Conservation (phyloP, 2,329 filamentous ascomycete genomes). For the Penicillium sp. region DNA sequence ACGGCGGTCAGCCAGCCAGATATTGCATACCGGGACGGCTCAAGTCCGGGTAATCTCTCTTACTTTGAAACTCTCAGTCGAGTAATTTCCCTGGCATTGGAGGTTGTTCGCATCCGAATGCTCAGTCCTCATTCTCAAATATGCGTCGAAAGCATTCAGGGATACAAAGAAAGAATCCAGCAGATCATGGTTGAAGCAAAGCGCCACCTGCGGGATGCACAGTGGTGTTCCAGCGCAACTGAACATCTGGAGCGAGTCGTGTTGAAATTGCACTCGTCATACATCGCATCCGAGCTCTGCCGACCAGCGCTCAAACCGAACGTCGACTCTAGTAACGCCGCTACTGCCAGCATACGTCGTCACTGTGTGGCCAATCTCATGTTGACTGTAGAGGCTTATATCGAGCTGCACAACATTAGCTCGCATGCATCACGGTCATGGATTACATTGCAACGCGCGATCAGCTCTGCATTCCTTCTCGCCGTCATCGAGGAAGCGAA, state of each 20-base stretch:
- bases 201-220: slow-evolving; percentile 54
- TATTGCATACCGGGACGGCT: slow-evolving; percentile 48
- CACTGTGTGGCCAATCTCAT: slow-evolving; percentile 55
- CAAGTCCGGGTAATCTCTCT: slow-evolving; percentile 47
- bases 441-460: slow-evolving; percentile 46
- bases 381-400: slow-evolving; percentile 56
- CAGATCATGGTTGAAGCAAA: slow-evolving; percentile 56
- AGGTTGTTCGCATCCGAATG: slow-evolving; percentile 57
- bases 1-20: slow-evolving; percentile 51
- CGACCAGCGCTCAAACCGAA: slow-evolving; percentile 56
- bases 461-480: slow-evolving; percentile 47
- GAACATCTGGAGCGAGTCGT: slow-evolving; percentile 59
- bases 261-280: slow-evolving; percentile 58
- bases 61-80: slow-evolving; percentile 59
- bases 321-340: slow-evolving; percentile 42
- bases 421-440: slow-evolving; percentile 45
- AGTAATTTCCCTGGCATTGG: slow-evolving; percentile 51
- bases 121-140: slow-evolving; percentile 52
- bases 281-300: slow-evolving; percentile 59
- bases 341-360: slow-evolving; percentile 42
- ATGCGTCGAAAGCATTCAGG: slow-evolving; percentile 51
- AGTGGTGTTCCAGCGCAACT: slow-evolving; percentile 37
- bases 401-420: slow-evolving; percentile 49
- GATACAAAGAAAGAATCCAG: slow-evolving; percentile 55
- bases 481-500: slow-evolving; percentile 46